phyloP scores from a whole-genome alignment of 345 rosid genomes.

The Noccaea caerulescens region DNA sequence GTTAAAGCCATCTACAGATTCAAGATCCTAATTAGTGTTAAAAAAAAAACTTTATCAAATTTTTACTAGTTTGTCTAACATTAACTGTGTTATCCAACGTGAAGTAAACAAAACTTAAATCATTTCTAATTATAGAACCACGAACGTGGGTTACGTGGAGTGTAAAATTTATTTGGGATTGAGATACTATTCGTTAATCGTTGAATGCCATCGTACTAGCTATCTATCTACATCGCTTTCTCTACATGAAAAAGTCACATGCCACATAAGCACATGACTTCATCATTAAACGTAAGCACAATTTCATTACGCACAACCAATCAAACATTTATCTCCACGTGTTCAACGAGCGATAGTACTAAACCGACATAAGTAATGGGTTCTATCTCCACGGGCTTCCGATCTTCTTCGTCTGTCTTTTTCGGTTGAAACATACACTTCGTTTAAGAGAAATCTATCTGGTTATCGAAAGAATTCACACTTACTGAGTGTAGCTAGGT shows the following conservation, averaged over 20 bases:
- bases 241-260: constrained; percentile 1
- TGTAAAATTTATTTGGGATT: not conserved
- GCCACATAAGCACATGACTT: constrained; percentile 7
- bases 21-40: not conserved
- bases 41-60: too few species aligned
- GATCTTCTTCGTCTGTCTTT: not conserved
- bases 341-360: not conserved
- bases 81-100: not conserved
- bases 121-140: not conserved
- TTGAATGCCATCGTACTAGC: not conserved
- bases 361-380: not conserved
- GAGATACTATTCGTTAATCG: not conserved
- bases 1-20: not conserved
- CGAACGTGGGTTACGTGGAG: not conserved
- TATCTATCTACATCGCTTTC: not conserved
- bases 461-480: not conserved
- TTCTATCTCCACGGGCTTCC: not conserved
- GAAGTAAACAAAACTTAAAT: not conserved
- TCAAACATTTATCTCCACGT: constrained; percentile 2
- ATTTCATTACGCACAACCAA: not conserved
- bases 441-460: too few species aligned
- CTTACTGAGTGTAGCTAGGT: not conserved
- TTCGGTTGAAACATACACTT: not conserved
- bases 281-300: not conserved
- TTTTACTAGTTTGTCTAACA: too few species aligned